Percentiles rank a stretch among this genome's conserved stretches.
phyloP scores from a whole-genome alignment of 2,329 filamentous ascomycete species.

The Xylaria sp. region DNA sequence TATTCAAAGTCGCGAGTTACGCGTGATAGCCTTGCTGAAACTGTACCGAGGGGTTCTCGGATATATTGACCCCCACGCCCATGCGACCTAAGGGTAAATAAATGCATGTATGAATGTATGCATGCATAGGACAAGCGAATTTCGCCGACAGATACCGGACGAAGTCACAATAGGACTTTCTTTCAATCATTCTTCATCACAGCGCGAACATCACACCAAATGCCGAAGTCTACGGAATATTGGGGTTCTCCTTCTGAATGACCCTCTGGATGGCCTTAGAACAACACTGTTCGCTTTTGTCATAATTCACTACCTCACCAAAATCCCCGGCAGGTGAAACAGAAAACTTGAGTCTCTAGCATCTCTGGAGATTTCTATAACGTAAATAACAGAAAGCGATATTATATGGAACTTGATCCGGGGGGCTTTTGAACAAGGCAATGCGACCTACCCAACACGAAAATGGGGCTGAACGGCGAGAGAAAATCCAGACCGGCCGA shows the following conservation, averaged over 20 bases:
- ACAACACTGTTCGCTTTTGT: neutral
- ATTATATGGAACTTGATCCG: neutral
- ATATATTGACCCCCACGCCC: conserved; percentile 16
- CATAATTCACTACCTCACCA: conserved; percentile 3
- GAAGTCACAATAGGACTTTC: neutral
- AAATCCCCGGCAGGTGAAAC: neutral
- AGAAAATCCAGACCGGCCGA: conserved; percentile 30
- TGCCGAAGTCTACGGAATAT: neutral
- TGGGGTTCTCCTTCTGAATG: neutral
- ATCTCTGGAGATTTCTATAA: neutral
- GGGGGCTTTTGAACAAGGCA: neutral
- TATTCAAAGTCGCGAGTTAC: conserved; percentile 5
- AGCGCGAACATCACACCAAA: neutral
- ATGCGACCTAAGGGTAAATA: neutral
- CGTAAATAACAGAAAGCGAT: neutral
- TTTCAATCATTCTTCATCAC: conserved; percentile 4
- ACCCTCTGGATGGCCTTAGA: neutral
- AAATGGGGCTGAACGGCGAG: conserved; percentile 27
- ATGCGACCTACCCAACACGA: conserved; percentile 11
- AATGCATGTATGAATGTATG: neutral
- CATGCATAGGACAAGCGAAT: conserved; percentile 9
- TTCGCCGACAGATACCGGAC: conserved; percentile 8
- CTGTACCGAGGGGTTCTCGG: neutral
- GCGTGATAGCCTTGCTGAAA: conserved; percentile 17
- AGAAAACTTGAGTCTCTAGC: neutral